Evolutionary conservation across 1,139 yeast genomes (phyloP), one percentile per base, ranked within the genome.

Genomic region (Wickerhamiella infanticola): DNA sequence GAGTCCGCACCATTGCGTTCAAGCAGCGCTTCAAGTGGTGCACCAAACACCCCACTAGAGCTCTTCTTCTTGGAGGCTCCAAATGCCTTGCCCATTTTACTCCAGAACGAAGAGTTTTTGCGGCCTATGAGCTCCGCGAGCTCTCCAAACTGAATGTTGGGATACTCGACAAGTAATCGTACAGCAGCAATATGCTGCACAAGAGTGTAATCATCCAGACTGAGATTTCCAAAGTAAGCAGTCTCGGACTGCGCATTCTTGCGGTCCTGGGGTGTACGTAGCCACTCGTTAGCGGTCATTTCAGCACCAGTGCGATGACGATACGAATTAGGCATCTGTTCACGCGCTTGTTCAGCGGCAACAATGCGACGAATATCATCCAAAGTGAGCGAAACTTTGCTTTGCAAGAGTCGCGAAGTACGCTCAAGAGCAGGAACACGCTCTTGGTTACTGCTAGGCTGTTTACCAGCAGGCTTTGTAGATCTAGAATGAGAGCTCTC

Each of bases 321-420:
- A 64, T 78, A 83, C 0, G 94, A 90, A 61, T 82, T 82, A 4
- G 94, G 94, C 48, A 95, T 73, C 58, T 84, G 81, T 53, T 85
- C 95, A 52, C 96, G 72, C 0, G 97, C 95, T 62, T 88, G 96
- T 58, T 90, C 97, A 5, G 95, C 94, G 3, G 96, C 95, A 9
- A 90, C 97, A 58, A 90, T 88, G 54, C 97, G 73, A 5, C 97
- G 95, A 55, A 90, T 90, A 64, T 90, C 99, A 63, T 90, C 98
- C 57, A 90, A 72, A 0, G 96, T 88, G 47, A 90, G 72, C 0
- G 94, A 80, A 55, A 83, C 83, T 55, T 88, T 94, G 58, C 79
- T 83, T 57, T 81, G 77, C 49, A 84, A 70, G 45, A 81, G 65
- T 53, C 79, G 83, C 0, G 86, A 77, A 0, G 88, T 79, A n/a